Percentiles rank a stretch among this genome's conserved stretches.
Conservation (phyloP, 345 rosid genomes). For the Acer negundo region DNA sequence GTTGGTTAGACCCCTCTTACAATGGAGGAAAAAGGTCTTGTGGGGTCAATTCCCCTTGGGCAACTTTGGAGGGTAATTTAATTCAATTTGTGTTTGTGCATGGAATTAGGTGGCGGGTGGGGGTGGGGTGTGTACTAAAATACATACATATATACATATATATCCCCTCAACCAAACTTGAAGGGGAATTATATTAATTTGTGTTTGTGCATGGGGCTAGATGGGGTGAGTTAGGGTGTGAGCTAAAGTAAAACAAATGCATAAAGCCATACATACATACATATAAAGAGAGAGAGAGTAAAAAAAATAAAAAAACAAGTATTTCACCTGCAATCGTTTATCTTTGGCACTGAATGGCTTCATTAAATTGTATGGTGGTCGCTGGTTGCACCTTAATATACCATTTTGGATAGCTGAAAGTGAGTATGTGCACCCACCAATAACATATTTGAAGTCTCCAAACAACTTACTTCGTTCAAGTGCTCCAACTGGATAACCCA, state of each 20-base stretch:
- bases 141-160: neutral
- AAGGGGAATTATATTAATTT: neutral
- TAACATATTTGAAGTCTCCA: constrained; percentile 77
- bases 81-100: neutral
- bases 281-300: neutral
- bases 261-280: neutral
- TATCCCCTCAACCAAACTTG: neutral
- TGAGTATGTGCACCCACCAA: constrained; percentile 74
- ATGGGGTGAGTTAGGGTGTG: neutral
- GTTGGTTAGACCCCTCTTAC: neutral
- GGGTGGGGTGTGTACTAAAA: neutral
- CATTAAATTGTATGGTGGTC: constrained; percentile 77
- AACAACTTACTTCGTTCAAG: constrained; percentile 69
- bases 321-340: constrained; percentile 58
- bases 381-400: constrained; percentile 73
- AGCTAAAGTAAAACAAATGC: neutral
- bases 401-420: constrained; percentile 88
- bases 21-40: neutral
- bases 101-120: neutral
- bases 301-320: neutral
- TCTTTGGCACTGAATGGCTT: constrained; percentile 78
- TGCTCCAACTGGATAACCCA: constrained; percentile 74
- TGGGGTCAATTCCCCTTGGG: neutral
- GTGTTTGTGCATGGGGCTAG: neutral
- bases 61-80: neutral